Conservation (phyloP, 2,329 filamentous ascomycete species). For the Colletotrichum tanaceti region DNA sequence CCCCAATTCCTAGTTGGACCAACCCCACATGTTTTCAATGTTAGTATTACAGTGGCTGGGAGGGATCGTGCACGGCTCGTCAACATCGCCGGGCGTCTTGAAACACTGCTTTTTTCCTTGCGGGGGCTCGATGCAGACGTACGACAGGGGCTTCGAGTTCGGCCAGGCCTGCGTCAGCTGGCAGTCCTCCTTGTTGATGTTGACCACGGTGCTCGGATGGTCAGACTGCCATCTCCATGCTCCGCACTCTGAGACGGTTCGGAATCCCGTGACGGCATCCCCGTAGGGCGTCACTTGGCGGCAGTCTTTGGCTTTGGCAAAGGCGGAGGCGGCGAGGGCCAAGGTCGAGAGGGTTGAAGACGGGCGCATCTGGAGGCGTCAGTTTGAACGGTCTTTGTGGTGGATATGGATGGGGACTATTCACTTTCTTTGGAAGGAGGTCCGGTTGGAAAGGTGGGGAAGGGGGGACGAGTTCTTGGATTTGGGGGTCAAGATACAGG, state of each 20-base stretch:
- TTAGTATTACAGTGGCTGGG: not conserved
- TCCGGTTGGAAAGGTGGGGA: too few relatives aligned
- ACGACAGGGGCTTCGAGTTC: not conserved
- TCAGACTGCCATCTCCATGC: constrained; percentile 10
- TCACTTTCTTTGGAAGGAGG: not conserved
- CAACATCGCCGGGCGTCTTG: not conserved
- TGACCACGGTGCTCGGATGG: constrained; percentile 9
- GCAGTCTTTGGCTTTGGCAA: not conserved
- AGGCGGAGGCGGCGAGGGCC: not conserved
- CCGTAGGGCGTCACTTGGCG: not conserved
- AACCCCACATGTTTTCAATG: constrained; percentile 19
- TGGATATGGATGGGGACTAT: not conserved
- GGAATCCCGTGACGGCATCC: constrained; percentile 18
- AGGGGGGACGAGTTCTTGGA: not conserved
- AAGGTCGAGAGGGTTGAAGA: not conserved
- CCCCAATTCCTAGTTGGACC: too few relatives aligned
- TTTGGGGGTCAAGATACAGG: not conserved
- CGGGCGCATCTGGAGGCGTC: not conserved
- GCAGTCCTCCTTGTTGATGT: constrained; percentile 15
- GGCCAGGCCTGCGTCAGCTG: constrained; percentile 10
- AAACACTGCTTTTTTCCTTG: constrained; percentile 9
- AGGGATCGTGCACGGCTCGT: constrained; percentile 9
- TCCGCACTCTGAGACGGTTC: too few relatives aligned
- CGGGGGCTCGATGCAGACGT: constrained; percentile 9
- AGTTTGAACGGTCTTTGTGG: too few relatives aligned